Evolutionary conservation across 345 rosid genomes (phyloP).

Genomic region (Melaleuca alternifolia): DNA sequence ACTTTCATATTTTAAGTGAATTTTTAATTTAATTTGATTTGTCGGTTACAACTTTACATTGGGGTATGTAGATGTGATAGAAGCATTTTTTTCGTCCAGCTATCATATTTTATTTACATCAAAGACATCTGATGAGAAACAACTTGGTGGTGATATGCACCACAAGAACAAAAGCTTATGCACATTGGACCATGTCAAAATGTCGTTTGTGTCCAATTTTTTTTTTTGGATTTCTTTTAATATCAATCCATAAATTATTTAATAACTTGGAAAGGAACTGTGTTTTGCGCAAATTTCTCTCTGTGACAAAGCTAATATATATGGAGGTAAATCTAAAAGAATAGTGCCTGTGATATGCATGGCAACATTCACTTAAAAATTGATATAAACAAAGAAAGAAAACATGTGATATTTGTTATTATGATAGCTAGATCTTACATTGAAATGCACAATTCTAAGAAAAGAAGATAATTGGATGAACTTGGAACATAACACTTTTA

Average conservation of each 20-base stretch:
- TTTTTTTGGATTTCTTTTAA: neutral
- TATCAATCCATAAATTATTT: neutral
- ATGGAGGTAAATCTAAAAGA: neutral
- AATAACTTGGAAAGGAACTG: neutral
- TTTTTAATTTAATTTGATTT: too few relatives aligned
- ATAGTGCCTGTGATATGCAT: neutral
- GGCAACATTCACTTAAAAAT: neutral
- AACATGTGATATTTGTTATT: neutral
- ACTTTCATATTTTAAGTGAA: too few relatives aligned
- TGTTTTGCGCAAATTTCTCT: neutral
- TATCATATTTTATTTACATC: neutral
- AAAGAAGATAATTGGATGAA: neutral
- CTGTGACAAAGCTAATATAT: too few relatives aligned
- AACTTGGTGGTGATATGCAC: neutral
- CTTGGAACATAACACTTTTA: neutral
- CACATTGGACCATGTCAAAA: neutral
- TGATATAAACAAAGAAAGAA: neutral
- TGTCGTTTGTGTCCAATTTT: rapidly evolving
- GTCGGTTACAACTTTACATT: too few relatives aligned
- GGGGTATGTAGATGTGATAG: too few relatives aligned
- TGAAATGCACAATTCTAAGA: neutral
- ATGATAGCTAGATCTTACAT: neutral
- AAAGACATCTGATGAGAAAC: neutral
- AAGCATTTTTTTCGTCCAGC: too few relatives aligned
- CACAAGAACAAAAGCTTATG: neutral